Conservation (phyloP, 2,329 filamentous ascomycete species). For the Acarospora socialis region DNA sequence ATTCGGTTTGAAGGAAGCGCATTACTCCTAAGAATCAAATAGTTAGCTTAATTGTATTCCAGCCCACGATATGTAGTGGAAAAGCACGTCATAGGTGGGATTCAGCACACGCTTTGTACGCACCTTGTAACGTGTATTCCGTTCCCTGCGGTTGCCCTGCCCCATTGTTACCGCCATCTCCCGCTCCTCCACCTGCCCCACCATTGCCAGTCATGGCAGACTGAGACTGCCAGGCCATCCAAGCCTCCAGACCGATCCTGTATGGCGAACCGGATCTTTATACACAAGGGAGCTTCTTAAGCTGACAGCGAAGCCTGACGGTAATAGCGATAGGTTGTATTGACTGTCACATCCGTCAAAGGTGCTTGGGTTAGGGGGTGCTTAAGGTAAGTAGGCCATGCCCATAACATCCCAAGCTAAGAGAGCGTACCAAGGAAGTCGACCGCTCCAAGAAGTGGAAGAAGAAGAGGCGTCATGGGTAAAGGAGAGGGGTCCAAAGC, state of each 20-base stretch:
- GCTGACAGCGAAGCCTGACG: too few species aligned
- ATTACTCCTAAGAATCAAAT: constrained; percentile 57
- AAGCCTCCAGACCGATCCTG: constrained; percentile 10
- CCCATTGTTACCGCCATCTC: constrained; percentile 27
- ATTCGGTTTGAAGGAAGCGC: constrained; percentile 98
- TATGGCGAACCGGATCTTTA: too few species aligned
- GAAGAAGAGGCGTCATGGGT: too few species aligned
- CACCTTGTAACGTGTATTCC: constrained; percentile 60
- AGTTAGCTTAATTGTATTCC: constrained; percentile 15
- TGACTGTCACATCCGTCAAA: not conserved
- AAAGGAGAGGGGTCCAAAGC: too few species aligned
- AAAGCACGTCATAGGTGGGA: too few species aligned
- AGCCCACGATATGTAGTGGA: constrained; percentile 3
- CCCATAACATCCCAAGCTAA: too few species aligned
- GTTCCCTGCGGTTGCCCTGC: constrained; percentile 47
- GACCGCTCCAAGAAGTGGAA: too few species aligned
- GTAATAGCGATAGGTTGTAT: too few species aligned
- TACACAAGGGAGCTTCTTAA: too few species aligned
- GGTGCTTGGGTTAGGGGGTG: not conserved
- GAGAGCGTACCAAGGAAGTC: too few species aligned
- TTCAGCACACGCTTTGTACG: constrained; percentile 14
- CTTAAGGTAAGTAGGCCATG: too few species aligned
- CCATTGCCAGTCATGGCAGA: constrained; percentile 45
- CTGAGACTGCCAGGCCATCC: constrained; percentile 59
- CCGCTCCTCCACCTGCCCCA: constrained; percentile 34